These are phyloP conservation scores for Peltaster fructicola DNA, from an alignment of 2,329 filamentous ascomycete species.

Conservation along the genomic window DNA sequence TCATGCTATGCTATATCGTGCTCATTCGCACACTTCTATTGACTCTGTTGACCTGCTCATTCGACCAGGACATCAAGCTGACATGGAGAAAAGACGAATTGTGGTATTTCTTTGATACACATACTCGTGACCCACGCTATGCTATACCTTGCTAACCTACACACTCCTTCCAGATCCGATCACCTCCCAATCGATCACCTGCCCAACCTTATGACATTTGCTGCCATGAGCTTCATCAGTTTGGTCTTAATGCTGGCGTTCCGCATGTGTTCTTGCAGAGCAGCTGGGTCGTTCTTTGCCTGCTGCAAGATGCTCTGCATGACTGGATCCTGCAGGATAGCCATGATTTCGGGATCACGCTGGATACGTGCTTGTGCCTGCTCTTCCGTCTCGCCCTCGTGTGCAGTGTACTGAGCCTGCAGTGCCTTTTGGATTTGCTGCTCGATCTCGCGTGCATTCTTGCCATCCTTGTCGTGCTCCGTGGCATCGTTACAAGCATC, in stretches of 20 bases:
- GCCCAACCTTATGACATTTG: conserved; percentile 54
- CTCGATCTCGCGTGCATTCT: conserved; percentile 82
- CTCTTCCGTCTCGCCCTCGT: conserved; percentile 80
- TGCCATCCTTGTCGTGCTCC: conserved; percentile 58
- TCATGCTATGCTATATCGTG: no score
- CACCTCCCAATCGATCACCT: conserved; percentile 6
- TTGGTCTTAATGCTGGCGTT: conserved; percentile 72
- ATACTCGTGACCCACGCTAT: no score
- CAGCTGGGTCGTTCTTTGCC: conserved; percentile 80
- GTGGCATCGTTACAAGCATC: conserved; percentile 73
- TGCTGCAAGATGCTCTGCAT: conserved; percentile 98
- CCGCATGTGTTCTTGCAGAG: conserved; percentile 92
- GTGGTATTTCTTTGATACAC: no score
- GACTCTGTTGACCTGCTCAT: no score
- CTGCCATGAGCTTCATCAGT: conserved; percentile 86
- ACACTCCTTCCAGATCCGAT: not conserved
- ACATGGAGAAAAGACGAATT: no score
- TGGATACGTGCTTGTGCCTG: conserved; percentile 83
- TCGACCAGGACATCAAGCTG: no score
- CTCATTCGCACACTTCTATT: no score
- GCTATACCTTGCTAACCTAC: no score
- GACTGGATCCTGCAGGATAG: conserved; percentile 83
- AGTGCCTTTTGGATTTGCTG: conserved; percentile 87
- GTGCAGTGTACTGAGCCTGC: conserved; percentile 71
- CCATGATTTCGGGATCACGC: conserved; percentile 51